phyloP scores from a whole-genome alignment of 2,329 filamentous ascomycete genomes.

The Neodidymelliopsis sp. region DNA sequence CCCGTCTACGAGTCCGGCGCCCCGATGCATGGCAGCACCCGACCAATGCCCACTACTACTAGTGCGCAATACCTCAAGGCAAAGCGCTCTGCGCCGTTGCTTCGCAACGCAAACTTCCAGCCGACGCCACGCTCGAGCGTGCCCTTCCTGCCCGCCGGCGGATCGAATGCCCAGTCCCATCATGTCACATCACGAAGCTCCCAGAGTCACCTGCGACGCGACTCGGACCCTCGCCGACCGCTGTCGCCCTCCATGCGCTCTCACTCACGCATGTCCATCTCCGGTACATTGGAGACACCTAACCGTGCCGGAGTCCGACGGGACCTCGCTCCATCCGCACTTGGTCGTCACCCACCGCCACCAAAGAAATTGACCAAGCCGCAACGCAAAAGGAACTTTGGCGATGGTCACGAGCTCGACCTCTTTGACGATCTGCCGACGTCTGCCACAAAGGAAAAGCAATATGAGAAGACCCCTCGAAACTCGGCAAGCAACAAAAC shows the following conservation, averaged over 20 bases:
- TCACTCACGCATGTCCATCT: constrained; percentile 57
- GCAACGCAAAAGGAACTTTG: constrained; percentile 63
- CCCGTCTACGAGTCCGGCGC: constrained; percentile 91
- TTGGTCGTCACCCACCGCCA: constrained; percentile 60
- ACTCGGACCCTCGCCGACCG: constrained; percentile 72
- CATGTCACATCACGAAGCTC: constrained; percentile 76
- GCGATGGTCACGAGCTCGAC: constrained; percentile 91
- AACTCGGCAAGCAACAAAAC: constrained; percentile 73
- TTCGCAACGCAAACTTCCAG: constrained; percentile 55
- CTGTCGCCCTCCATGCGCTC: constrained; percentile 56
- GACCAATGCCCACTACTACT: constrained; percentile 60
- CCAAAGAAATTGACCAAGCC: constrained; percentile 57
- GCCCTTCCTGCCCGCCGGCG: constrained; percentile 82
- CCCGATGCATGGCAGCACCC: constrained; percentile 68
- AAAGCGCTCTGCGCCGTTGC: constrained; percentile 67
- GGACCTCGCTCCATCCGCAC: constrained; percentile 58
- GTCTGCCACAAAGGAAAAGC: constrained; percentile 80
- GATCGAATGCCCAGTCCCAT: constrained; percentile 76
- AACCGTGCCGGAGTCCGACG: constrained; percentile 53
- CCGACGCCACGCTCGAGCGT: constrained; percentile 70
- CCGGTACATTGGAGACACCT: constrained; percentile 59
- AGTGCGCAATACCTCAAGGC: constrained; percentile 63
- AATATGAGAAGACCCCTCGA: constrained; percentile 80
- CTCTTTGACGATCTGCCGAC: constrained; percentile 95
- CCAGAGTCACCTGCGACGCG: constrained; percentile 78